Conservation (phyloP, 2,329 filamentous ascomycete genomes). For the Aspergillus fijiensis region DNA sequence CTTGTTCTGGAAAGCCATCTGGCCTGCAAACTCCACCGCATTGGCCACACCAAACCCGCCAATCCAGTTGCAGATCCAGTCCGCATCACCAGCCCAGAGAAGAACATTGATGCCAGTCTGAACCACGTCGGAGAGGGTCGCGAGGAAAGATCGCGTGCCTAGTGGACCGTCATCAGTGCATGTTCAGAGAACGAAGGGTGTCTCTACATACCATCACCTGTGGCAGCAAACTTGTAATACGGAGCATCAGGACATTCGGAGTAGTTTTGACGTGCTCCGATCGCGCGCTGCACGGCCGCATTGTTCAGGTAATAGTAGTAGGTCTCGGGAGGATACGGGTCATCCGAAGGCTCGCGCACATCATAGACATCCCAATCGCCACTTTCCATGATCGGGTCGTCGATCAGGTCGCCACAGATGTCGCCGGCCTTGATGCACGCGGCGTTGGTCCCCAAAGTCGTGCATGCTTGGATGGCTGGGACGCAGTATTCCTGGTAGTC, state of each 20-base stretch:
- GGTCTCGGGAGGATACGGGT: constrained; percentile 41
- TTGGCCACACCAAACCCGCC: constrained; percentile 52
- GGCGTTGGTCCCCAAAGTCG: constrained; percentile 27
- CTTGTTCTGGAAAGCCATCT: constrained; percentile 42
- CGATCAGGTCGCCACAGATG: constrained; percentile 40
- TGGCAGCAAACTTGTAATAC: constrained; percentile 40
- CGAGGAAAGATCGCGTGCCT: constrained; percentile 48
- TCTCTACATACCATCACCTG: constrained; percentile 40
- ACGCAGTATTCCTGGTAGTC: constrained; percentile 39
- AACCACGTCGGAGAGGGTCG: constrained; percentile 47
- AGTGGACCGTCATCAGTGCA: constrained; percentile 42
- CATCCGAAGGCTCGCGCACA: constrained; percentile 41
- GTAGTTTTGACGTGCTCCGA: constrained; percentile 48
- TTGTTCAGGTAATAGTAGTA: constrained; percentile 46
- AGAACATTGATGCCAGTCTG: constrained; percentile 51
- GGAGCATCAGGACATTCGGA: constrained; percentile 42
- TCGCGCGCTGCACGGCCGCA: constrained; percentile 40
- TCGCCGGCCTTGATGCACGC: constrained; percentile 36
- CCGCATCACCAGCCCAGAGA: constrained; percentile 58
- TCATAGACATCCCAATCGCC: constrained; percentile 47
- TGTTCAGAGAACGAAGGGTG: too few species aligned
- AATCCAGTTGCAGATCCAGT: constrained; percentile 61
- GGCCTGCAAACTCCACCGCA: constrained; percentile 45
- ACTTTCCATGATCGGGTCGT: constrained; percentile 31
- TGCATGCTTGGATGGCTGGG: constrained; percentile 43